Conservation (phyloP, 495 filamentous ascomycete genomes). For the Parmelia sp. region DNA sequence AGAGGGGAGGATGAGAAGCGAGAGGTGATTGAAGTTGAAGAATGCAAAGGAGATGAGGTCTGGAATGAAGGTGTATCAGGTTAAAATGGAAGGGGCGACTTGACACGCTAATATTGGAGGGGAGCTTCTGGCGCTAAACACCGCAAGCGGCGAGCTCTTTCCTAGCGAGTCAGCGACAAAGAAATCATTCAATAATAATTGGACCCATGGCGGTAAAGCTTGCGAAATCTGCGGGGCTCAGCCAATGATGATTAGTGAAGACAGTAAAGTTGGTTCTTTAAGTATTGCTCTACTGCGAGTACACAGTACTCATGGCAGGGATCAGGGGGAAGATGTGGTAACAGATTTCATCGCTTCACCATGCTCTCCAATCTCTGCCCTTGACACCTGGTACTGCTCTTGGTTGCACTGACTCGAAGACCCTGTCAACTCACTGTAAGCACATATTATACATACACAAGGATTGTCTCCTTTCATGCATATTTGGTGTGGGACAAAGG, state of each 20-base stretch:
- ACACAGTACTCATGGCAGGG: too few relatives aligned
- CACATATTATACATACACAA: too few relatives aligned
- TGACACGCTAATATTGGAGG: constrained; percentile 10
- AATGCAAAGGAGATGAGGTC: constrained; percentile 12
- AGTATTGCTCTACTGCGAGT: background rate
- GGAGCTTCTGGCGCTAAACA: background rate
- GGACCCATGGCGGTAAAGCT: background rate
- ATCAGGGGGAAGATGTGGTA: background rate
- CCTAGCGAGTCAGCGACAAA: too few relatives aligned
- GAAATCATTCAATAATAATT: too few relatives aligned
- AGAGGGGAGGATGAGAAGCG: background rate
- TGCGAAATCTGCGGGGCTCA: background rate
- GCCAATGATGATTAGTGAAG: background rate
- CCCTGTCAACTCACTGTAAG: background rate
- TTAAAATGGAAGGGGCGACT: constrained; percentile 16
- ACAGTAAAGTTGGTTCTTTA: background rate
- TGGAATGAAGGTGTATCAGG: constrained; percentile 9
- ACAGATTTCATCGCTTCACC: background rate
- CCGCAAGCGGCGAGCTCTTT: background rate
- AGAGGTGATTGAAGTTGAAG: background rate
- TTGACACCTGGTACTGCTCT: background rate
- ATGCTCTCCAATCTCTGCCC: background rate
- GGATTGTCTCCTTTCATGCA: too few relatives aligned
- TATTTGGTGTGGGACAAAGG: too few relatives aligned
- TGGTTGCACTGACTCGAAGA: background rate